Base-by-base conservation (phyloP, 805 yeast species). In the Yamadazyma olivae region DNA sequence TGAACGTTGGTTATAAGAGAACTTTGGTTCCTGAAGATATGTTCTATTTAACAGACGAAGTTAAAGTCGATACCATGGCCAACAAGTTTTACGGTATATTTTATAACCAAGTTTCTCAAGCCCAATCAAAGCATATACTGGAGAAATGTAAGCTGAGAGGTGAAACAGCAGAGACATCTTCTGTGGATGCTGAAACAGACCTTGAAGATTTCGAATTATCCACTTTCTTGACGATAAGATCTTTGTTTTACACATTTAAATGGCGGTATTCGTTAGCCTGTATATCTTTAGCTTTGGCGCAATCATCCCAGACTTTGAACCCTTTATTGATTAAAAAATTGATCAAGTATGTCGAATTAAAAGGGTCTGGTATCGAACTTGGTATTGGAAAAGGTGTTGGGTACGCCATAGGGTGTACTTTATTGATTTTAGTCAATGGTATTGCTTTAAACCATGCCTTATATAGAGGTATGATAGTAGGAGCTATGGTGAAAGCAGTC, bases 1-100 rank as follows among this genome's bases (percentile, higher is more conserved):
- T 85, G 67, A 60, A 58, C n/a, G 73, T 75, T 6, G 93, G 95
- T 5, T 84, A 84, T 56, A 80, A 77, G 54, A 68, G 93, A 50
- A 82, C 90, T 0, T 57, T 84, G 28, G 75, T 74, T 30, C 78
- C 83, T 2, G 71, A 74, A 31, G 93, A 85, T 57, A 51, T 83
- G 45, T 83, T 43, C 47, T 44, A 38, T 14, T 51, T 67, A 26
- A 51, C 60, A 12, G 67, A 63, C 27, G 60, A 60, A 27, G 44
- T 64, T 46, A 57, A 60, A 36, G 64, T 66, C 15, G 57, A 64
- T 24, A 35, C 44, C 15, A 52, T 64, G 63, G 16, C 33, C 7
- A n/a, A 35, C 6, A 17, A 21, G 16, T 35, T 35, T 14, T 29
- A 35, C 20, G 30, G 21, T 6, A 9, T 19, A 17, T 54, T 65